Percentiles rank a stretch among this genome's conserved stretches.
These are phyloP conservation scores for Phytophthora syringae DNA, from an alignment of 352 stramenopile genomes.

Conservation along the genomic window DNA sequence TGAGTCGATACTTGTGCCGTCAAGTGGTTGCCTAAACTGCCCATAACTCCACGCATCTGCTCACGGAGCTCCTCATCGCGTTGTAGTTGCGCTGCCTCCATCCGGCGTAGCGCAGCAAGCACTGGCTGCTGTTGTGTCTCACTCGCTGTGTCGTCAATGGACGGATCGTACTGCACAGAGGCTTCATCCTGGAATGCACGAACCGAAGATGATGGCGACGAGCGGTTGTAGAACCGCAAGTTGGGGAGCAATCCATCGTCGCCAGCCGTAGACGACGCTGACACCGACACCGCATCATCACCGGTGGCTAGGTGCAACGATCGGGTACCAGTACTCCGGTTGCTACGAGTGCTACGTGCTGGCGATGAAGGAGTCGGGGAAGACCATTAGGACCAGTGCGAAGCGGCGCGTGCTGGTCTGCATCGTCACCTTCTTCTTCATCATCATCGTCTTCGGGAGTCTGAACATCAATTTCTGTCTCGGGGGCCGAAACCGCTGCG, in stretches of 20 bases:
- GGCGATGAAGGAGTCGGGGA: constrained; percentile 43
- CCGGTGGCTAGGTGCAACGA: constrained; percentile 41
- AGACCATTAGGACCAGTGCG: constrained; percentile 22
- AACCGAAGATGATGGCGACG: constrained; percentile 82
- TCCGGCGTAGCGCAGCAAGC: constrained; percentile 65
- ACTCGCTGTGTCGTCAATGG: constrained; percentile 68
- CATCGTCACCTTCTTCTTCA: constrained; percentile 47
- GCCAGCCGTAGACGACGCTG: constrained; percentile 52
- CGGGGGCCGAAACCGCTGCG: constrained; percentile 48
- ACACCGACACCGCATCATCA: constrained; percentile 49
- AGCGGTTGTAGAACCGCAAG: constrained; percentile 71
- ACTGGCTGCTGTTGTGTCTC: constrained; percentile 65
- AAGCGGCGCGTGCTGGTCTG: constrained; percentile 28
- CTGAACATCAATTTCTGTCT: constrained; percentile 74
- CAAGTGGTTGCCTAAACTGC: constrained; percentile 63
- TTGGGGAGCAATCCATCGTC: constrained; percentile 58
- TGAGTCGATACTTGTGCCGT: constrained; percentile 66
- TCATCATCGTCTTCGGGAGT: constrained; percentile 51
- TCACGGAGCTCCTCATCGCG: constrained; percentile 78
- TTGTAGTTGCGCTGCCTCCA: constrained; percentile 72
- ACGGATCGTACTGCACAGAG: constrained; percentile 72
- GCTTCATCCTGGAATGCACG: constrained; percentile 81
- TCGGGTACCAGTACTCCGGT: constrained; percentile 36
- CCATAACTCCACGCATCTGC: constrained; percentile 68
- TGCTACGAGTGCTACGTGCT: constrained; percentile 44